Evolutionary conservation across 176 grass and related monocot genomes (phyloP), one percentile per base, ranked within the genome.

Genomic region (Aegilops umbellulata): DNA sequence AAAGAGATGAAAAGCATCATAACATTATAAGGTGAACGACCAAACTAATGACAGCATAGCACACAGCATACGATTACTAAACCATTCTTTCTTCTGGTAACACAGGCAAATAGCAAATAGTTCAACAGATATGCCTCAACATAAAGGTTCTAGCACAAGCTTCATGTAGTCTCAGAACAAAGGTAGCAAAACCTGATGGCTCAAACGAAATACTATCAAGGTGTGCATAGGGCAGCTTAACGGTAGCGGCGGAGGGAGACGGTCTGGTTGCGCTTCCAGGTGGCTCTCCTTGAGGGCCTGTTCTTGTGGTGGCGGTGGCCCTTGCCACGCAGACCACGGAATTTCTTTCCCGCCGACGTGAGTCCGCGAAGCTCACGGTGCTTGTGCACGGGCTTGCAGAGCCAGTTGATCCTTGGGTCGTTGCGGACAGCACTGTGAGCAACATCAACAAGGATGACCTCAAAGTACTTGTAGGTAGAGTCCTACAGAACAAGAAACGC

Each of bases 321-420:
- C 82, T 96, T 96, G 62, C 94, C 94, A n/a, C 94, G 91, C 32
- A 96, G 89, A 31, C 94, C 94, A 86, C 94, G 91, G 82, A 66
- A 93, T 53, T 96, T 96, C 94, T 96, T 96, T 26, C 94, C 94
- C 16, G 94, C 94, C 17, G 94, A 96, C 49, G 94, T 96, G 47
- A 96, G 94, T 51, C 94, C 94, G 39, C 94, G 94, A 26, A 96
- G 91, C 78, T 96, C 94, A 29, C 94, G 89, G 85, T 94, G 94
- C 87, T 96, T 96, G 89, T 96, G 94, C 44, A 96, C 94, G 20
- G 84, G 84, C 14, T 96, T 90, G 87, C 91, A 96, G 51, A 96
- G 88, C 94, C 94, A 96, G 91, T 91, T 96, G 78, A 94, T 93
- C 38, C 94, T 87, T 16, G 94, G 94, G 74, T 96, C 91, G 0